Percentiles rank a stretch among this genome's conserved stretches.
Conservation (phyloP, 108 stramenopile genomes). For the Nitzschia palea region DNA sequence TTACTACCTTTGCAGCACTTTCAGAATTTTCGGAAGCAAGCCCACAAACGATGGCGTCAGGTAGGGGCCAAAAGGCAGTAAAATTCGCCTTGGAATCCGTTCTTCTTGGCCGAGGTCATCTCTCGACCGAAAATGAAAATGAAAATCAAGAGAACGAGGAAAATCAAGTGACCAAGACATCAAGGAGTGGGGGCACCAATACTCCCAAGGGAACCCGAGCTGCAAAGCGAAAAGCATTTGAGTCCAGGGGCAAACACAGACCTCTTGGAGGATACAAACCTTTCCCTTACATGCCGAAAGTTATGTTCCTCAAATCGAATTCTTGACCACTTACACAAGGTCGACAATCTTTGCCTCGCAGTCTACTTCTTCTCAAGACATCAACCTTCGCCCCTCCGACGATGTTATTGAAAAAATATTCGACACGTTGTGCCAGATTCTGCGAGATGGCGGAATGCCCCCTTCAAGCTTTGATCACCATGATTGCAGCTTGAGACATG, state of each 20-base stretch:
- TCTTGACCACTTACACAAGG: conserved; percentile 68
- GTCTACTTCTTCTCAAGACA: not conserved
- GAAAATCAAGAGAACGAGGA: conserved; percentile 37
- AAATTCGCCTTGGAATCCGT: conserved; percentile 64
- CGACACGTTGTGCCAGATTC: conserved; percentile 15
- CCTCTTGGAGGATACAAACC: conserved; percentile 39
- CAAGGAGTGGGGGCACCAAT: conserved; percentile 2
- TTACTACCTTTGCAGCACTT: conserved; percentile 64
- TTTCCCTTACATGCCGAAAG: conserved; percentile 60
- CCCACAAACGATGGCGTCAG: conserved; percentile 56
- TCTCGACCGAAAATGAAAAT: conserved; percentile 30
- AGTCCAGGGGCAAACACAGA: conserved; percentile 2
- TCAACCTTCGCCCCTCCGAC: not conserved
- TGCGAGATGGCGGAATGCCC: conserved; percentile 21
- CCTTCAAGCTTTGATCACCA: conserved; percentile 15
- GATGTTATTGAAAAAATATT: conserved; percentile 18
- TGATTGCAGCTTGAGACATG: conserved; percentile 23
- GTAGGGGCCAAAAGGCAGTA: conserved; percentile 56
- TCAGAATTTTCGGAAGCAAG: conserved; percentile 67
- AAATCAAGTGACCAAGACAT: conserved; percentile 32
- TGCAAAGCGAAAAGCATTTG: conserved; percentile 3
- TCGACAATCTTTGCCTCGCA: conserved; percentile 36
- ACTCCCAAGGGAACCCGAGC: conserved; percentile 6
- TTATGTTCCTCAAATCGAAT: conserved; percentile 75
- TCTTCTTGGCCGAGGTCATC: conserved; percentile 43